Evolutionary conservation across 805 yeast genomes (phyloP).

Genomic region (Candida cerambycidarum): DNA sequence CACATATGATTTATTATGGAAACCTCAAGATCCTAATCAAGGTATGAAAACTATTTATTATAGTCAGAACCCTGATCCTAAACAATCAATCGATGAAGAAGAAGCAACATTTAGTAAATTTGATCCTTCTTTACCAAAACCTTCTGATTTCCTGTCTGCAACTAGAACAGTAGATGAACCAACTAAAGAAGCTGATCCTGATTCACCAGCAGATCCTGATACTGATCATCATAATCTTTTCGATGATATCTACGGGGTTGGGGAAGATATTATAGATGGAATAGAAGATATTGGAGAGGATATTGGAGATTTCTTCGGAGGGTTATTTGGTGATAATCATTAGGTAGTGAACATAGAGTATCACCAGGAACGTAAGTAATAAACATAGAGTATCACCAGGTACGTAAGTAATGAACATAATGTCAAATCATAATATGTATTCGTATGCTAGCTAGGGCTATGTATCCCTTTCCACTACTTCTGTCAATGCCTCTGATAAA

Average conservation of each 20-base stretch:
- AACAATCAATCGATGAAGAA: conserved; percentile 22
- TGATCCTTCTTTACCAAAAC: conserved; percentile 15
- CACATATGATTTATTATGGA: conserved; percentile 50
- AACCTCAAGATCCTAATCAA: conserved; percentile 12
- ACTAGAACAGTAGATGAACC: background rate
- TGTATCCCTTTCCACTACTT: conserved; percentile 1
- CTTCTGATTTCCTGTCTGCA: conserved; percentile 10
- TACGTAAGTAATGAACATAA: no score
- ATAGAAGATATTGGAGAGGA: conserved; percentile 17
- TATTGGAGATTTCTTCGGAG: conserved; percentile 14
- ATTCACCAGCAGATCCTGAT: background rate
- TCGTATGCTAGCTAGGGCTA: no score
- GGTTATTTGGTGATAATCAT: conserved; percentile 6
- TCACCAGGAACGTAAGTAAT: no score
- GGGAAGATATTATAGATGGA: conserved; percentile 9
- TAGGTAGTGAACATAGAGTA: no score
- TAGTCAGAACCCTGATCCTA: conserved; percentile 26
- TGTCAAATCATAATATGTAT: no score
- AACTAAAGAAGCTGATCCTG: background rate
- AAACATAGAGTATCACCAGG: no score
- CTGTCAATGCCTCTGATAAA: conserved; percentile 12
- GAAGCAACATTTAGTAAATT: conserved; percentile 18
- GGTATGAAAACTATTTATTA: conserved; percentile 16
- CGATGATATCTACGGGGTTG: conserved; percentile 1
- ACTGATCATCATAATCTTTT: background rate